Conservation (phyloP, 164 flowering plant genomes). For the Aristolochia fimbriata region DNA sequence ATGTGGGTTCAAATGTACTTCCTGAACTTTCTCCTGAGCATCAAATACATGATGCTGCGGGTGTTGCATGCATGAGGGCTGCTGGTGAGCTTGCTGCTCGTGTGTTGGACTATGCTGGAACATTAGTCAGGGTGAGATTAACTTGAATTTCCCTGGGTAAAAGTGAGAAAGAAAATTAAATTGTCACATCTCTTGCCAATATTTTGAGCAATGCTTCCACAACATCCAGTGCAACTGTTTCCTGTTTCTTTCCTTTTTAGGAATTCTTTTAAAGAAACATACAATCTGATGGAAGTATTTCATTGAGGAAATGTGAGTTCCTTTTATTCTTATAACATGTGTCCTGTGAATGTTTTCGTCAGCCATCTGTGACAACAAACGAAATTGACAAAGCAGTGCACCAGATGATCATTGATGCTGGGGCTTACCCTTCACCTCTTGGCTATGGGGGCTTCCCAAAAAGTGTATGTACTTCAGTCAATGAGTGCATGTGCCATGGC, state of each 20-base stretch:
- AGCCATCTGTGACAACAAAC: constrained; percentile 94
- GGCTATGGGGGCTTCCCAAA: constrained; percentile 98
- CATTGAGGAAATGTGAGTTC: background rate
- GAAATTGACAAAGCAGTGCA: constrained; percentile 97
- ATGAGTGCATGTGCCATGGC: constrained; percentile 99
- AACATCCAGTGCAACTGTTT: too few species aligned
- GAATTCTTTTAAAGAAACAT: background rate
- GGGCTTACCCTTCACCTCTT: constrained; percentile 98
- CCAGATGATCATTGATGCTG: constrained; percentile 90
- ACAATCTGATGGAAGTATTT: background rate
- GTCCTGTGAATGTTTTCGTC: constrained; percentile 10
- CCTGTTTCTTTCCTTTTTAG: background rate
- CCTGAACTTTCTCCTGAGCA: constrained; percentile 63
- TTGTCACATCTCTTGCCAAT: too few species aligned
- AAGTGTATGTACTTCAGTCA: constrained; percentile 95
- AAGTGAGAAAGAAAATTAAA: too few species aligned
- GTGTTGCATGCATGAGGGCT: constrained; percentile 68
- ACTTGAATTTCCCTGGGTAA: too few species aligned
- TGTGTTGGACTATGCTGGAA: constrained; percentile 81
- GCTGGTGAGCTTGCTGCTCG: constrained; percentile 93
- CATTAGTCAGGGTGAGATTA: constrained; percentile 67
- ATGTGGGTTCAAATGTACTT: constrained; percentile 35
- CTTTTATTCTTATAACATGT: background rate
- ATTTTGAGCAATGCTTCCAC: too few species aligned
- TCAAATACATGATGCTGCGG: constrained; percentile 74